Percentiles rank a stretch among this genome's conserved stretches.
Conservation (phyloP, 441 rosid genomes). For the Gossypium davidsonii region DNA sequence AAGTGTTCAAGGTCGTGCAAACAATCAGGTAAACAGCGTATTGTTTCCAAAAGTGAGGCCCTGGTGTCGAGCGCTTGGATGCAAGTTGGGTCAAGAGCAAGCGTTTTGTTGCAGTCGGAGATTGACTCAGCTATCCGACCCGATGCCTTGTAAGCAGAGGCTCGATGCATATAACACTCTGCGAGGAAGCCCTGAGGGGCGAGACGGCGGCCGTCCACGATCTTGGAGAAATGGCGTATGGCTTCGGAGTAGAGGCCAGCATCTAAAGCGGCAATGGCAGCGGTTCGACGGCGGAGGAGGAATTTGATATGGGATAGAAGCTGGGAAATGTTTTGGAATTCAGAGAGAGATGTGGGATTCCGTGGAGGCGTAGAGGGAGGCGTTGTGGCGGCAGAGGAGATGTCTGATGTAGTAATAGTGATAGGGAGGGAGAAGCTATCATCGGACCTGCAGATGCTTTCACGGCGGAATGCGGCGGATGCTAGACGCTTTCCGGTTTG, state of each 20-base stretch:
- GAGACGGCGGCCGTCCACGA: constrained; percentile 71
- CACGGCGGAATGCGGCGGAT: constrained; percentile 79
- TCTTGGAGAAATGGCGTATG: constrained; percentile 78
- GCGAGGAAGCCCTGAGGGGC: constrained; percentile 83
- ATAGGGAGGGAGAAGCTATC: constrained; percentile 72
- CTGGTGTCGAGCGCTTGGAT: constrained; percentile 80
- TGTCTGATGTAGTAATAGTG: constrained; percentile 18
- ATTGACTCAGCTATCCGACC: constrained; percentile 75
- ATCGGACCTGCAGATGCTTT: constrained; percentile 77
- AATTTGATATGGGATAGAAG: constrained; percentile 69
- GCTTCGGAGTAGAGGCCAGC: constrained; percentile 74
- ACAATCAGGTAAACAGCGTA: constrained; percentile 73
- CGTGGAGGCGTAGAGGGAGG: constrained; percentile 57
- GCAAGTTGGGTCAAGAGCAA: constrained; percentile 67
- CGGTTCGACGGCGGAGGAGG: constrained; percentile 77
- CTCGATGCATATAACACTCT: constrained; percentile 74
- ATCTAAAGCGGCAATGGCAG: constrained; percentile 71
- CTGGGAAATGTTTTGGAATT: constrained; percentile 59
- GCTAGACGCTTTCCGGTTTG: constrained; percentile 91
- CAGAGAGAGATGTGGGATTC: constrained; percentile 16
- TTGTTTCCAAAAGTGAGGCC: constrained; percentile 61
- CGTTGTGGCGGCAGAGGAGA: constrained; percentile 27
- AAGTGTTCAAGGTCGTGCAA: constrained; percentile 81
- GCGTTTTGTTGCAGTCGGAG: constrained; percentile 74
- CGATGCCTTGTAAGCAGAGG: constrained; percentile 56